Evolutionary conservation across 2,329 filamentous ascomycete species (phyloP).

Genomic region (Aspergillus aculeatus): DNA sequence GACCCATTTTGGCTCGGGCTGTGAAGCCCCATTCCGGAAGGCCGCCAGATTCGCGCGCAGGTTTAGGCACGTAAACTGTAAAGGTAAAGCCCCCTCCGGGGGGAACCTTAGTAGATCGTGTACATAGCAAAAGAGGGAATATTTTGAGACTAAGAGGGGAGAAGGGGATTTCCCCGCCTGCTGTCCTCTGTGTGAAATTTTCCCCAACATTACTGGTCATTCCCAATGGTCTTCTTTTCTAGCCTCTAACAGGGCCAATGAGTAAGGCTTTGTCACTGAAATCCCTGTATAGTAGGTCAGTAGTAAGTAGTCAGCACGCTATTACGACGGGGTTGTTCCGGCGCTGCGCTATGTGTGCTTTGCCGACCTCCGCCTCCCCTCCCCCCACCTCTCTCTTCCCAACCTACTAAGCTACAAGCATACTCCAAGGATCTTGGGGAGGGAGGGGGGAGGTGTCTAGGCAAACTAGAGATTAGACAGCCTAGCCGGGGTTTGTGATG

Average conservation of each 20-base stretch:
- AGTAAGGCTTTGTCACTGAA: conserved; percentile 17
- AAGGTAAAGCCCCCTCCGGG: background rate
- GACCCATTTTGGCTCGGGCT: conserved; percentile 4
- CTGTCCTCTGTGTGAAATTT: background rate
- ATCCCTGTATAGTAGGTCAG: conserved; percentile 22
- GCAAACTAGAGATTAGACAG: conserved; percentile 12
- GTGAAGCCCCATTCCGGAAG: conserved; percentile 4
- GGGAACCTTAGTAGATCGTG: background rate
- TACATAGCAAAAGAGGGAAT: background rate
- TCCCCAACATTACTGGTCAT: background rate
- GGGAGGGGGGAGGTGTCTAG: conserved; percentile 12
- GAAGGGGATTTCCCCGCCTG: background rate
- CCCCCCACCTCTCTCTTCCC: background rate
- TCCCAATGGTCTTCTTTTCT: background rate
- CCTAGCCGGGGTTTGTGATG: conserved; percentile 15
- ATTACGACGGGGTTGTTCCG: conserved; percentile 21
- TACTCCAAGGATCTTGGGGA: conserved; percentile 16
- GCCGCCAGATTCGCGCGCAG: conserved; percentile 7
- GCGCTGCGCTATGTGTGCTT: conserved; percentile 23
- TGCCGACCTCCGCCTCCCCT: conserved; percentile 11
- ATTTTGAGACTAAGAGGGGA: background rate
- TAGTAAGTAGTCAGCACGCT: conserved; percentile 22
- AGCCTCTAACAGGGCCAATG: conserved; percentile 24
- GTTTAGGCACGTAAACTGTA: conserved; percentile 3
- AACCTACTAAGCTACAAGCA: conserved; percentile 15